Evolutionary conservation across 306 rosid species (phyloP).

Genomic region (Mimosa bimucronata): DNA sequence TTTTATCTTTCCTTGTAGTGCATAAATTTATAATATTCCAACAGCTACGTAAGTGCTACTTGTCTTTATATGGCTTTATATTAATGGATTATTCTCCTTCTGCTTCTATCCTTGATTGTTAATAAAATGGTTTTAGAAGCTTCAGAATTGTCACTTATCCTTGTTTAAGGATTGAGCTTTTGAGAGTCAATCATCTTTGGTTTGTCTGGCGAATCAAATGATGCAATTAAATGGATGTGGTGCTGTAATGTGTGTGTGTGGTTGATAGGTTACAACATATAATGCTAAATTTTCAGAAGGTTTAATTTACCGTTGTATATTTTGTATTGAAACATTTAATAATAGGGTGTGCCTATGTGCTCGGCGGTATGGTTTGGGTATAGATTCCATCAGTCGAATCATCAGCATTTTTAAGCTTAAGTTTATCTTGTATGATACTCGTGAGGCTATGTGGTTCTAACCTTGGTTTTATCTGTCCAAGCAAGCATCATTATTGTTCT

Average conservation of each 20-base stretch:
- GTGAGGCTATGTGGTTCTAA: conserved; percentile 5
- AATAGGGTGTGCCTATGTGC: neutral
- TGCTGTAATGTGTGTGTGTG: neutral
- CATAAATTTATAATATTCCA: conserved; percentile 44
- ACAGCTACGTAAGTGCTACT: conserved; percentile 56
- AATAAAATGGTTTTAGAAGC: conserved; percentile 40
- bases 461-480: neutral
- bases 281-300: neutral
- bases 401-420: neutral
- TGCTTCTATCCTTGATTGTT: conserved; percentile 36
- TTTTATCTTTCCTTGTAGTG: conserved; percentile 46
- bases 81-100: conserved; percentile 44
- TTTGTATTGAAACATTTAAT: neutral
- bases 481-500: neutral
- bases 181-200: conserved; percentile 15
- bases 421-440: neutral
- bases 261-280: neutral
- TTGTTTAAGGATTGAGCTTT: conserved; percentile 21
- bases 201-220: conserved; percentile 4
- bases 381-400: neutral
- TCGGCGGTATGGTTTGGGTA: conserved; percentile 5
- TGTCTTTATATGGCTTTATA: conserved; percentile 41
- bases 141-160: conserved; percentile 29
- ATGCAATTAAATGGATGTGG: conserved; percentile 27
- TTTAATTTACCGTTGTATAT: neutral